Evolutionary conservation across 2,329 filamentous ascomycete species (phyloP).

Genomic region (Emmonsiellopsis sp.): DNA sequence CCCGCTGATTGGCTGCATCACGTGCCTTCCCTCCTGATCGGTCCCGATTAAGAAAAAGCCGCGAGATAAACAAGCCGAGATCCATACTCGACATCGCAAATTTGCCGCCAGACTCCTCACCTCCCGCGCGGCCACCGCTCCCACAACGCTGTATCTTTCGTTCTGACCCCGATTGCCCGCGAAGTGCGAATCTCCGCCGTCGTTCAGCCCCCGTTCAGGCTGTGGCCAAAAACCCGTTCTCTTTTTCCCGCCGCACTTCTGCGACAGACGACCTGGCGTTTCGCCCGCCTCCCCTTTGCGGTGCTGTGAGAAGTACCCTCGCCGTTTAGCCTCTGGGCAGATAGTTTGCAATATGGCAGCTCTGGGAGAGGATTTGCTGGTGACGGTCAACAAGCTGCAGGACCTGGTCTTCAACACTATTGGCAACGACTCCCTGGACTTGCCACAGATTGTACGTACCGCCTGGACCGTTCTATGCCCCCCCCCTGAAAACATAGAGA

Average conservation of each 20-base stretch:
- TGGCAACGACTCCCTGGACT: slow-evolving; percentile 92
- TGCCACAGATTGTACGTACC: slow-evolving; percentile 85
- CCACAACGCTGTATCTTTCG: no score
- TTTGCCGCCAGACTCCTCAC: neutral
- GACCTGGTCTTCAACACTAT: slow-evolving; percentile 99
- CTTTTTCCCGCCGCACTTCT: neutral
- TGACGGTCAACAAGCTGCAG: slow-evolving; percentile 95
- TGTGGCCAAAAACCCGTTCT: neutral
- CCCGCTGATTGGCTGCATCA: neutral
- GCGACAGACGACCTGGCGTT: neutral
- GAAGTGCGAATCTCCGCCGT: neutral
- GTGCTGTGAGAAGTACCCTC: slow-evolving; percentile 13
- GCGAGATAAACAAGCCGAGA: neutral
- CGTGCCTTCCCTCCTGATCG: neutral
- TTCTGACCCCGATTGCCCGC: no score
- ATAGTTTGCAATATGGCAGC: slow-evolving; percentile 61
- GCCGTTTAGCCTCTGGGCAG: neutral
- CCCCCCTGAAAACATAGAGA: neutral
- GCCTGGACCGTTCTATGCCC: neutral
- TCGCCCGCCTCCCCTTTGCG: slow-evolving; percentile 5
- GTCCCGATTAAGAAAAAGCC: neutral
- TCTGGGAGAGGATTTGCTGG: slow-evolving; percentile 89
- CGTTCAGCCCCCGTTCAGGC: neutral
- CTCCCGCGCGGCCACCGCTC: no score
- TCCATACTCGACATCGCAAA: neutral